Evolutionary conservation across 768 basidiomycete species (phyloP), one percentile per base, ranked within the genome.

Genomic region (Rhodotorula diobovata): DNA sequence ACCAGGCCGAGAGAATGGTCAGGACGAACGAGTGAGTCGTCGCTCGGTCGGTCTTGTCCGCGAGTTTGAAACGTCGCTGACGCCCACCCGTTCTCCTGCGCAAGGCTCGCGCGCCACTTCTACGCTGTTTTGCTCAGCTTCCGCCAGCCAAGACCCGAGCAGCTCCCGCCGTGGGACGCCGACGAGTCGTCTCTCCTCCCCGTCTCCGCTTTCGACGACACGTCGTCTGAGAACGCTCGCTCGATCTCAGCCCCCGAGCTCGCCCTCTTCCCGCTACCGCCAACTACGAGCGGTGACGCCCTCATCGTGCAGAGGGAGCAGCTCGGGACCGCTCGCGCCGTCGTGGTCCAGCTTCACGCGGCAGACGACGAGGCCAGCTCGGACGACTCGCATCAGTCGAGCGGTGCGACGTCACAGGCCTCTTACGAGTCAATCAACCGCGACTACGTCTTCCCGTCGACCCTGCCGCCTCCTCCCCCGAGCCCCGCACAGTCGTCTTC

Each of bases 91-190:
- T 25, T 28, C 21, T 4, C 20, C 1, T 16, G 23, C 12, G 15
- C 14, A 55, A 71, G 65, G 1, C 50, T 55, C 28, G 57, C 70
- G 14, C 70, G 56, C 1, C 57, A 54, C 18, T 71, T 71, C 61
- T 71, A 71, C 56, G 25, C 61, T 23, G 45, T 59, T 32, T 48
- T 71, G 1, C 56, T 46, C 55, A 23, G 34, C 25, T 71, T 71
- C 50, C 60, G 50, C 8, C 46, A 54, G 32, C 35, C 60, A 48
- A 43, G 55, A 7, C 37, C 14, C 15, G 54, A n/a, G 43, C 45
- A 15, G 8, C 4, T 10, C 8, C 23, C 3, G 23, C 45, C 1
- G 28, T 32, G 41, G 37, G 15, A 30, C 53, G 34, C 23, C 34
- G 56, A 37, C 37, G 28, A 39, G 25, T 7, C 10, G 25, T 37